Conservation (phyloP, 495 filamentous ascomycete species). For the Annulohypoxylon nitens region DNA sequence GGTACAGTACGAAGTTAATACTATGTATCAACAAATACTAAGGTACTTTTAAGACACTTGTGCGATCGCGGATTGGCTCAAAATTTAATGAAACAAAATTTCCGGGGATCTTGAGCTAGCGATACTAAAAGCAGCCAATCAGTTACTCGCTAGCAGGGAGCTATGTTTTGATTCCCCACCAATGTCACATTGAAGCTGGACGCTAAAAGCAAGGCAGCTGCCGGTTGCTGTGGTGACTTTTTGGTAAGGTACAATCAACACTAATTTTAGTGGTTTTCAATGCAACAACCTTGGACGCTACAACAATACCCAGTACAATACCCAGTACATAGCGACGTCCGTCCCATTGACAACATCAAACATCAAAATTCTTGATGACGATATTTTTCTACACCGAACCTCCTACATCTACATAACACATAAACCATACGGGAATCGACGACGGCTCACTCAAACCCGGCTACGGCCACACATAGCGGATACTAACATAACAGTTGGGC, state of each 20-base stretch:
- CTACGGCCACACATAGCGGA: slow-evolving; percentile 16
- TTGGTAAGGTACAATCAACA: slow-evolving; percentile 38
- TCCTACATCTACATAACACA: slow-evolving; percentile 24
- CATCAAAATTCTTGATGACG: slow-evolving; percentile 37
- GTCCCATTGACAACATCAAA: slow-evolving; percentile 11
- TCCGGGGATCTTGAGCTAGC: slow-evolving; percentile 29
- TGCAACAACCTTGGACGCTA: background rate
- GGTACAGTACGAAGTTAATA: too few relatives aligned
- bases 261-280: slow-evolving; percentile 12
- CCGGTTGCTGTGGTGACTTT: slow-evolving; percentile 40
- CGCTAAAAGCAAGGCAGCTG: slow-evolving; percentile 30
- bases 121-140: slow-evolving; percentile 14
- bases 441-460: slow-evolving; percentile 9
- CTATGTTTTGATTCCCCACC: slow-evolving; percentile 28
- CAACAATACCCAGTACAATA: background rate
- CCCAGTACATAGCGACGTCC: background rate
- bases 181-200: slow-evolving; percentile 10
- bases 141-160: background rate
- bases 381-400: slow-evolving; percentile 18
- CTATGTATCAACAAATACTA: too few relatives aligned
- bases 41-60: too few relatives aligned
- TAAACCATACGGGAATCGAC: slow-evolving; percentile 11
- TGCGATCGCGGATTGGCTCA: slow-evolving; percentile 5
- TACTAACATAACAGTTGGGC: slow-evolving; percentile 13
- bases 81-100: slow-evolving; percentile 23